Base-by-base conservation (phyloP, 1,284 basidiomycete genomes). In the Baeospora myosura region DNA sequence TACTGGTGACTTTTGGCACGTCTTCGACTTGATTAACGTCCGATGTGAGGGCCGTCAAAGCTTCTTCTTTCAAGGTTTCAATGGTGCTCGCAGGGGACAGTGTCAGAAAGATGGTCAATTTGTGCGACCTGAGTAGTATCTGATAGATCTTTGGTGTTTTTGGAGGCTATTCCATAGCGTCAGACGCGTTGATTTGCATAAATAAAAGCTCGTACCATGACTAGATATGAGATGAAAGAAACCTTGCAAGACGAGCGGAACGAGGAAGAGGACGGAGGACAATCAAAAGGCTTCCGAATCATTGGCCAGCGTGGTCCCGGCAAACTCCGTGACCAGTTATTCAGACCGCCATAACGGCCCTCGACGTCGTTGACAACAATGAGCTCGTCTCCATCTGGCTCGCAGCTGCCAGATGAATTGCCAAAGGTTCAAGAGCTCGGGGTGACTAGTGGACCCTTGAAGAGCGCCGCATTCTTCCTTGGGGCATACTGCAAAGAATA, bases 401-500 rank as follows among this genome's bases (percentile, higher is more conserved):
- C 65, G 14, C 42, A 52, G 40, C 54, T 17, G 45, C 44, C 18
- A 52, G 69, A 71, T 37, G 62, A 76, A 40, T 64, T 91, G 20
- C 93, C 94, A 33, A 82, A 83, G 58, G 91, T 98, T 21, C 74
- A 82, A 49, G 96, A 99, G 68, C 68, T 99, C 39, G 96, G 95
- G 41, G 75, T 73, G 35, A 93, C 92, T 1, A 96, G 91, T 51
- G 96, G 86, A 41, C 96, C 96, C 3, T 71, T 98, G 55, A 98
- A 98, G 74, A 90, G 87, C 52, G 93, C 95, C 3, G 85, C 90
- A 10, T 98, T 98, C 78, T 98, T 98, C 72, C 85, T 98, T 60
- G 96, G 93, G 26, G 83, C 89, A 40, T 79, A 90, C 62, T 98
- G 95, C 78, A 90, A 92, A 68, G 88, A 92, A 47, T 95, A 86